Evolutionary conservation across 148 eudicot genomes (phyloP).

Genomic region (Nyssa sinensis): DNA sequence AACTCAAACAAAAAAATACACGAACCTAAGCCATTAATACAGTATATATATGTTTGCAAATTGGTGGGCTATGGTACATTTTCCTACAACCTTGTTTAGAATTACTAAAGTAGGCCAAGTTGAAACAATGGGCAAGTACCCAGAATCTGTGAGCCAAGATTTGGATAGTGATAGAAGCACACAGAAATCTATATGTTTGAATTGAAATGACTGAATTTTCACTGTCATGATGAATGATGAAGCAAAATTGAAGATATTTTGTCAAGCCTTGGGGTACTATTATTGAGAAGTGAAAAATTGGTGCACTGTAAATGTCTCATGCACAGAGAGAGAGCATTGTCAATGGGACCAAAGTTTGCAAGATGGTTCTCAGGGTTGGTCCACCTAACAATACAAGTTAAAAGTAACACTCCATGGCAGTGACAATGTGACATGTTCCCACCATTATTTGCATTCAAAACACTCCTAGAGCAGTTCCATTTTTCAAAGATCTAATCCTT

Average conservation of each 20-base stretch:
- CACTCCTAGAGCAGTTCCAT: neutral
- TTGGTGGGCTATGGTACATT: neutral
- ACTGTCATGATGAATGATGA: neutral
- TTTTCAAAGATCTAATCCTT: neutral
- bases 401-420: neutral
- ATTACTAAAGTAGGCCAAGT: neutral
- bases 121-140: neutral
- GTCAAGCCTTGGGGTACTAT: neutral
- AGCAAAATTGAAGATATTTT: constrained; percentile 8
- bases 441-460: neutral
- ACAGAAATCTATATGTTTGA: constrained; percentile 2
- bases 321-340: neutral
- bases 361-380: neutral
- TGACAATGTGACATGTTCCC: neutral
- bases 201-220: neutral
- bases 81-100: neutral
- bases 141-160: neutral
- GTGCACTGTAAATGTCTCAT: neutral
- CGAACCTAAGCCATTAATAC: too few species aligned
- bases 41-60: too few species aligned
- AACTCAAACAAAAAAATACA: neutral
- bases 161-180: constrained; percentile 6
- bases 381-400: neutral
- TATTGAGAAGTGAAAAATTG: neutral
- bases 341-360: neutral